Evolutionary conservation across 495 filamentous ascomycete species (phyloP).

Genomic region (Penicillium coffeae): DNA sequence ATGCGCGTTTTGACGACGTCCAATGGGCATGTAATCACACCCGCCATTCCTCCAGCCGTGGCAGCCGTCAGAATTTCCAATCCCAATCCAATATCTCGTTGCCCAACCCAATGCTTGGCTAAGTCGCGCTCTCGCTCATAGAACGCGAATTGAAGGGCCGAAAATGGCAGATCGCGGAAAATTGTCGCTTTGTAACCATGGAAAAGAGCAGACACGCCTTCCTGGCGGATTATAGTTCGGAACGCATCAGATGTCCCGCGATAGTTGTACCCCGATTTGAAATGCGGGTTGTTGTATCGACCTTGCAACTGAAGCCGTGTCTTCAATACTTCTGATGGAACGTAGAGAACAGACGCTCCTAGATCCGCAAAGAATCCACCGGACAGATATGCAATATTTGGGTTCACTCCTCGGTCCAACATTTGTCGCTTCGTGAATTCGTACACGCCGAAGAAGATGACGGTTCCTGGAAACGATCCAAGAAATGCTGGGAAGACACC

Average conservation of each 20-base stretch:
- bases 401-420: constrained; percentile 75
- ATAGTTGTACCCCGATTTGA: constrained; percentile 93
- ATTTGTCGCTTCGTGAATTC: constrained; percentile 90
- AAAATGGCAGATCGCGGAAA: constrained; percentile 92
- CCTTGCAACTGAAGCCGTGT: constrained; percentile 93
- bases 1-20: constrained; percentile 97
- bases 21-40: constrained; percentile 89
- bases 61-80: constrained; percentile 87
- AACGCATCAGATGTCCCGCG: constrained; percentile 72
- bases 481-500: constrained; percentile 85
- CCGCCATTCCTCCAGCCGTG: constrained; percentile 89
- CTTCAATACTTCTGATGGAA: constrained; percentile 94
- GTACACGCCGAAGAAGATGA: constrained; percentile 94
- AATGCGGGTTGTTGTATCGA: constrained; percentile 89
- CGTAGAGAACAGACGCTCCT: constrained; percentile 87
- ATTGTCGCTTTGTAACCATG: constrained; percentile 92
- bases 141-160: constrained; percentile 93
- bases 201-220: constrained; percentile 82
- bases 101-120: constrained; percentile 70
- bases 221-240: constrained; percentile 73
- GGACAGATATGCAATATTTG: constrained; percentile 76
- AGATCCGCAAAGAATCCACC: constrained; percentile 89
- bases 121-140: constrained; percentile 88
- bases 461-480: constrained; percentile 90
- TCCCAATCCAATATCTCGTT: constrained; percentile 74